Evolutionary conservation across 2,329 filamentous ascomycete genomes (phyloP), one percentile per base, ranked within the genome.

Genomic region (Ophiocordyceps unilateralis): DNA sequence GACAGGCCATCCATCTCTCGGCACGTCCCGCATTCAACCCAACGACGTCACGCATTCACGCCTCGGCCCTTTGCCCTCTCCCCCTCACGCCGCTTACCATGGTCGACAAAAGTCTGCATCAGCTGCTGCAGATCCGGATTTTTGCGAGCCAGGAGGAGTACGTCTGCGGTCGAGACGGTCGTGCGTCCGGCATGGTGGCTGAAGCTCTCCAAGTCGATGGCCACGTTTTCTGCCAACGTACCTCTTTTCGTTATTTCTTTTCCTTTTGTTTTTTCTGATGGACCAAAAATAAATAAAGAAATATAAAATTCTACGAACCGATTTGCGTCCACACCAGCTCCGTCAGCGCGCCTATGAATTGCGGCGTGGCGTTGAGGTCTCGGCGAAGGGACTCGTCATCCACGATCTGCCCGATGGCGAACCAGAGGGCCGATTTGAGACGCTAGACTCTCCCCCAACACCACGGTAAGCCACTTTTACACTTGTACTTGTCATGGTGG

Each of bases 251-350:
- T n/a, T n/a, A n/a, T n/a, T n/a, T n/a, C n/a, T n/a, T n/a, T n/a
- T n/a, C n/a, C n/a, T n/a, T n/a, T n/a, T n/a, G n/a, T 28, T 28
- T 28, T 28, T 28, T 14, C 11, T 28, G 26, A 12, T 12, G 14
- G n/a, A 37, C 6, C 5, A 20, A 37, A 10, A 37, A 20, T 10
- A 15, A 40, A 28, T 7, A n/a, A 43, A 3, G 17, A 21, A 17
- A 40, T 22, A 38, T 17, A 14, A 12, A 20, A 22, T 42, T 44
- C 2, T 44, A 89, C 86, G 32, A 2, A 34, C 32, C 83, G 42
- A 94, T 82, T 51, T 93, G 87, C 1, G 78, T 74, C 78, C 84
- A 94, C 8, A 89, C 81, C 60, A 93, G 74, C 59, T 94, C 87
- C 1, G 84, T 91, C 55, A 93, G 60, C 0, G 82, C 81, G 9